A percentile compares a stretch with the other conserved stretches of the same genome.
Conservation (phyloP, 2,329 filamentous ascomycete genomes). For the Pseudocercospora vitis region DNA sequence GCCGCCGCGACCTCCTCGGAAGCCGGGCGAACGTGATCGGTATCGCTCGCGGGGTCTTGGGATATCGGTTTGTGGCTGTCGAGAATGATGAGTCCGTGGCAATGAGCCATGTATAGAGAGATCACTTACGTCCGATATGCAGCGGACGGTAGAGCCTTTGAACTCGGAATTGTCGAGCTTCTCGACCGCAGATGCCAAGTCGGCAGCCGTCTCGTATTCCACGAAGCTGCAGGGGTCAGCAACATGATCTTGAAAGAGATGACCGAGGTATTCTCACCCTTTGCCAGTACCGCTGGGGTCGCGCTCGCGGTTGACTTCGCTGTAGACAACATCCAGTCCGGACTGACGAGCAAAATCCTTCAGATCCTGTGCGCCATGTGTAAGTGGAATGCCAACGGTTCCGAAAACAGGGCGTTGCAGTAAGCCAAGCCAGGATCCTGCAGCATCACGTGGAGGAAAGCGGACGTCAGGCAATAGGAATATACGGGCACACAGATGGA, state of each 20-base stretch:
- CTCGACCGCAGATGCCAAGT: constrained; percentile 87
- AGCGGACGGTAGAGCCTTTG: constrained; percentile 83
- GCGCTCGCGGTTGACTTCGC: constrained; percentile 87
- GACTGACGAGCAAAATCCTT: constrained; percentile 99
- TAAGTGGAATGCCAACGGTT: constrained; percentile 27
- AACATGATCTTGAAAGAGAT: neutral
- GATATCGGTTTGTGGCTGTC: constrained; percentile 72
- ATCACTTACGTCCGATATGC: constrained; percentile 73
- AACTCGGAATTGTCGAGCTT: constrained; percentile 93
- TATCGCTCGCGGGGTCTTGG: constrained; percentile 58
- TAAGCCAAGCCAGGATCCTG: constrained; percentile 17
- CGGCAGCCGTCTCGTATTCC: constrained; percentile 90
- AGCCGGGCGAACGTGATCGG: constrained; percentile 74
- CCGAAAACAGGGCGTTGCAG: constrained; percentile 10
- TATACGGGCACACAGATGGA: too few species aligned
- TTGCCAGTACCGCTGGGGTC: constrained; percentile 63
- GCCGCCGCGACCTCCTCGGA: constrained; percentile 60
- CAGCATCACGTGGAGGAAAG: constrained; percentile 7
- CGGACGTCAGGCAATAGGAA: neutral
- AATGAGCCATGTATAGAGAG: neutral
- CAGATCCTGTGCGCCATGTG: constrained; percentile 72
- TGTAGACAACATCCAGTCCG: constrained; percentile 96
- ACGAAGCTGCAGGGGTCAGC: constrained; percentile 61
- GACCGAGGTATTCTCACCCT: constrained; percentile 61
- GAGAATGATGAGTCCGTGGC: constrained; percentile 17